Evolutionary conservation across 768 basidiomycete genomes (phyloP), one percentile per base, ranked within the genome.

Genomic region (Boletus bicolor): DNA sequence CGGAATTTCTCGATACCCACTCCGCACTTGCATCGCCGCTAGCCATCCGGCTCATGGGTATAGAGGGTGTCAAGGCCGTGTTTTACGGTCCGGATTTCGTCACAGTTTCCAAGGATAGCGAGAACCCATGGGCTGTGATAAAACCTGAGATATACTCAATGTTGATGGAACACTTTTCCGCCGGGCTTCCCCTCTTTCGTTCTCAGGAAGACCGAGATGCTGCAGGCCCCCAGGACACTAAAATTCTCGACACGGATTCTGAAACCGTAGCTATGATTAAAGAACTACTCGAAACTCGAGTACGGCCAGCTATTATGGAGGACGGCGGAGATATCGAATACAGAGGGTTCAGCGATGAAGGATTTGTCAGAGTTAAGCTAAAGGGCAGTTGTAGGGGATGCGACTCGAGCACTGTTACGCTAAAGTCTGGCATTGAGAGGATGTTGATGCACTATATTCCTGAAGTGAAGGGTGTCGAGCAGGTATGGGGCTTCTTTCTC

Each of bases 361-460:
- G 89, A 3, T 65, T 90, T 32, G 96, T 99, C 6, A 82, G 82
- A 68, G 79, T 99, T 32, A 96, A 89, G 72, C 78, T 99, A 57
- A 98, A 98, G 78, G 97, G 97, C 30, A 96, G 93, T 67, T 99
- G 97, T 73, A 78, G 97, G 69, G 97, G 97, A 14, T 98, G 97
- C 70, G 85, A 85, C 60, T 93, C 91, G 34, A 95, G 92, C 69
- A 85, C 91, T 7, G 95, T 98, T 35, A 99, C 97, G 15, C 76
- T 99, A 54, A 99, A 98, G 80, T 86, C 83, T 58, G 97, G 97
- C 9, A 98, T 99, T 51, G 97, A 99, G 75, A 80, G 97, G 59
- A 98, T 99, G 97, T 76, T 99, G 64, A 94, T 93, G 93, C 96
- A 98, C 74, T 98, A 98, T 67, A 93, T 99, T 51, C 96, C 96